A percentile compares a stretch with the other conserved stretches of the same genome.
phyloP scores from a whole-genome alignment of 1,284 basidiomycete genomes.

The Leccinum subrobustum region DNA sequence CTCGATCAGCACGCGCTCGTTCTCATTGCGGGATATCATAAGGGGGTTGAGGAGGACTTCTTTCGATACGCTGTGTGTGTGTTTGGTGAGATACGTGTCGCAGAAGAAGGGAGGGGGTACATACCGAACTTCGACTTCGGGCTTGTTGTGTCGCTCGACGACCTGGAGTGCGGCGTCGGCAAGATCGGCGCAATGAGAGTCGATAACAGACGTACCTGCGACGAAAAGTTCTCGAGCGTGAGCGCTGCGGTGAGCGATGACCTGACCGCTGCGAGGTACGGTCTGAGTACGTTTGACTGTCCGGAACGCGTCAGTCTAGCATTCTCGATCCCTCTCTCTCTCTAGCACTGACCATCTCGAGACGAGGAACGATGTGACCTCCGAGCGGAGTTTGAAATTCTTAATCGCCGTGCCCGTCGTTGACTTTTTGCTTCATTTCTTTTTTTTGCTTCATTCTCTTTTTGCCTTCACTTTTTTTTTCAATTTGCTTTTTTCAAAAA shows the following conservation, averaged over 20 bases:
- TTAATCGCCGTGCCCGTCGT: not conserved
- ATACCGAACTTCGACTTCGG: constrained; percentile 87
- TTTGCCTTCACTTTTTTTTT: not conserved
- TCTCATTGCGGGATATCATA: constrained; percentile 93
- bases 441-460: not conserved
- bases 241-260: constrained; percentile 96
- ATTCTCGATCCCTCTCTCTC: not conserved
- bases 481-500: not conserved
- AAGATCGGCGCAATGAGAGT: constrained; percentile 4
- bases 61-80: constrained; percentile 68
- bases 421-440: not conserved
- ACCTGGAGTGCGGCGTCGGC: constrained; percentile 50
- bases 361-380: constrained; percentile 21
- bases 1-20: constrained; percentile 96
- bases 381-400: constrained; percentile 38
- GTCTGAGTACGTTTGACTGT: constrained; percentile 82
- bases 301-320: constrained; percentile 15
- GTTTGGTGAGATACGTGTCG: constrained; percentile 1
- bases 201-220: constrained; percentile 60
- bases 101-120: constrained; percentile 18
- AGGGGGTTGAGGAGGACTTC: constrained; percentile 94
- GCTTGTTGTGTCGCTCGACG: constrained; percentile 95
- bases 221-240: constrained; percentile 96
- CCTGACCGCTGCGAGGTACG: constrained; percentile 94
- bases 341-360: constrained; percentile 45